Conservation (phyloP, 1,284 basidiomycete species). For the Leccinum subfulvum region DNA sequence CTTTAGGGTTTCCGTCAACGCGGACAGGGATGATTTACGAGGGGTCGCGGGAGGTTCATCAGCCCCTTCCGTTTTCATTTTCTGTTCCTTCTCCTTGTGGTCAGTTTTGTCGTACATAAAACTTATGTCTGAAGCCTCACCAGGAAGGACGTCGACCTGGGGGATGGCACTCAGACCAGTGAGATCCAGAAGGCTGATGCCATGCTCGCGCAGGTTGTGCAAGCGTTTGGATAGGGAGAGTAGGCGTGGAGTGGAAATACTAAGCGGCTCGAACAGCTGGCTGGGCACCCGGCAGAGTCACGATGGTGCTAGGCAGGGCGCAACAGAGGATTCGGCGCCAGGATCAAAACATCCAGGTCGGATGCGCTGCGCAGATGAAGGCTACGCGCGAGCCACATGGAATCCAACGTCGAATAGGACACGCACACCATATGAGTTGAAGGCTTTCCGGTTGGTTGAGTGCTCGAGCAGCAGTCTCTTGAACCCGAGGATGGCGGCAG, state of each 20-base stretch:
- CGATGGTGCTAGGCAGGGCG: too few species aligned
- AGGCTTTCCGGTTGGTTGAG: slow-evolving; percentile 97
- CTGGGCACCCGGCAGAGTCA: slow-evolving; percentile 35
- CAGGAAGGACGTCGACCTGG: too few species aligned
- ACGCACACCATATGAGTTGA: slow-evolving; percentile 93
- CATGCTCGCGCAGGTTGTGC: too few species aligned
- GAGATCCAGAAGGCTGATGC: too few species aligned
- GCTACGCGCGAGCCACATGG: slow-evolving; percentile 19
- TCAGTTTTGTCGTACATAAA: too few species aligned
- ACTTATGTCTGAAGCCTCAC: too few species aligned
- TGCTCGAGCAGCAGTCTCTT: slow-evolving; percentile 92
- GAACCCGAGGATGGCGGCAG: slow-evolving; percentile 73
- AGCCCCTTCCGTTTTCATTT: too few species aligned
- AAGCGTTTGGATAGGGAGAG: slow-evolving; percentile 10
- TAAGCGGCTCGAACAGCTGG: slow-evolving; percentile 78
- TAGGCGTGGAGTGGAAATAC: slow-evolving; percentile 72
- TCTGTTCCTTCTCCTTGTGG: too few species aligned
- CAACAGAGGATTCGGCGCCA: slow-evolving; percentile 77
- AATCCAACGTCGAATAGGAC: slow-evolving; percentile 3
- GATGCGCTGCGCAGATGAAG: slow-evolving; percentile 64
- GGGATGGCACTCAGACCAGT: too few species aligned
- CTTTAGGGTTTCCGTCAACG: slow-evolving; percentile 61
- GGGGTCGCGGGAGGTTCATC: slow-evolving; percentile 39
- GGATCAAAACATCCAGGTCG: slow-evolving; percentile 86
- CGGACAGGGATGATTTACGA: slow-evolving; percentile 45